These are phyloP conservation scores for Sclerotiophoma versabilis DNA, from an alignment of 2,329 filamentous ascomycete genomes.

Conservation along the genomic window DNA sequence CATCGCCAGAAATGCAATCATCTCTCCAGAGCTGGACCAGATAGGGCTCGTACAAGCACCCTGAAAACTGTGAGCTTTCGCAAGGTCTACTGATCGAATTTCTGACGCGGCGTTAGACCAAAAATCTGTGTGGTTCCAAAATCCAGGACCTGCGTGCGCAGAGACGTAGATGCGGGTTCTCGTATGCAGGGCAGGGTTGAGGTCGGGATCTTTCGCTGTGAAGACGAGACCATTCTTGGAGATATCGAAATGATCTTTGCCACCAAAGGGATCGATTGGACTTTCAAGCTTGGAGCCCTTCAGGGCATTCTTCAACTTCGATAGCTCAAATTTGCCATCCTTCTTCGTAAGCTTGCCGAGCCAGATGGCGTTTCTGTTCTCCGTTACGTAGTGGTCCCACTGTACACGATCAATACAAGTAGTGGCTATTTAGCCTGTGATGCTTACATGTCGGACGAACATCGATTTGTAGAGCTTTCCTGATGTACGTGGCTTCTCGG, in stretches of 20 bases:
- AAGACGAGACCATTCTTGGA: slow-evolving; percentile 71
- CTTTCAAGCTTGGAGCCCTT: slow-evolving; percentile 65
- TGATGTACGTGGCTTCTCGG: slow-evolving; percentile 66
- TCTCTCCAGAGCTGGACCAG: slow-evolving; percentile 76
- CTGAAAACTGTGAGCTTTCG: slow-evolving; percentile 64
- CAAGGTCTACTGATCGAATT: slow-evolving; percentile 60
- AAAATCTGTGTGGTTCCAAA: slow-evolving; percentile 47
- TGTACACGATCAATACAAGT: not conserved
- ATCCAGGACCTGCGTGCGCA: slow-evolving; percentile 66
- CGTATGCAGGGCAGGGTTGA: slow-evolving; percentile 77
- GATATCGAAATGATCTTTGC: slow-evolving; percentile 80
- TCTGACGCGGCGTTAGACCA: slow-evolving; percentile 18
- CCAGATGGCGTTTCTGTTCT: slow-evolving; percentile 75
- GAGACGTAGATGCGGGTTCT: slow-evolving; percentile 80
- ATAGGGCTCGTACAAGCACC: slow-evolving; percentile 72
- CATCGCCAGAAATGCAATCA: slow-evolving; percentile 82
- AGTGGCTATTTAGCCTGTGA: not conserved
- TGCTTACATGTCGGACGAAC: slow-evolving; percentile 70
- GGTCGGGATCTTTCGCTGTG: slow-evolving; percentile 74
- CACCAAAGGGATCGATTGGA: slow-evolving; percentile 81
- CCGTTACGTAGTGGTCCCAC: slow-evolving; percentile 78
- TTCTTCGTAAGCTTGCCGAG: slow-evolving; percentile 65
- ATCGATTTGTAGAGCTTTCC: slow-evolving; percentile 76
- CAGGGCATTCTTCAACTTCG: slow-evolving; percentile 69
- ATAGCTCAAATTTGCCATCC: slow-evolving; percentile 44